phyloP scores from a whole-genome alignment of 805 yeast genomes.

The Candida palmyrensis region DNA sequence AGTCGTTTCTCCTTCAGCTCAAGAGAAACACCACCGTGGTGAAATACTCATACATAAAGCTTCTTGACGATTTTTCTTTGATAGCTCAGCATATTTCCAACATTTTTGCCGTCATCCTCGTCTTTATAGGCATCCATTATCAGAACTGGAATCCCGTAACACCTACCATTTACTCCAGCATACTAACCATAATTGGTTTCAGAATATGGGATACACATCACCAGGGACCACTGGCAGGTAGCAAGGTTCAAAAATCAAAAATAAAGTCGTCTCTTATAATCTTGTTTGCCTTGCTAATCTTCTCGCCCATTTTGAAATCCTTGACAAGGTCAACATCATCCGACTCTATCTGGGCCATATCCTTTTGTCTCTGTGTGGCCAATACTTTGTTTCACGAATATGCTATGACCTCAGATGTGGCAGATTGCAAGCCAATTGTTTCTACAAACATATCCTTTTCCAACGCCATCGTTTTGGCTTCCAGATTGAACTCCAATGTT shows the following conservation, averaged over 20 bases:
- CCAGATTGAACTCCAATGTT: conserved; percentile 70
- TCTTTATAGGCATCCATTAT: conserved; percentile 59
- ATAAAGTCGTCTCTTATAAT: conserved; percentile 67
- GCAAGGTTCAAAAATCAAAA: conserved; percentile 8
- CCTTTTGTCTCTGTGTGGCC: conserved; percentile 69
- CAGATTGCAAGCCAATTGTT: conserved; percentile 45
- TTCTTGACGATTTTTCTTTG: conserved; percentile 68
- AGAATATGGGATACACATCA: conserved; percentile 25
- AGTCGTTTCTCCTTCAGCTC: conserved; percentile 73
- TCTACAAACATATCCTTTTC: conserved; percentile 81
- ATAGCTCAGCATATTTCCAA: conserved; percentile 62
- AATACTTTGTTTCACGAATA: conserved; percentile 69
- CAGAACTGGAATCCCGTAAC: conserved; percentile 44
- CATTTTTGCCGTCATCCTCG: conserved; percentile 57
- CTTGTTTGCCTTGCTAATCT: conserved; percentile 62
- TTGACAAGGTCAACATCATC: conserved; percentile 84
- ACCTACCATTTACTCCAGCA: conserved; percentile 28
- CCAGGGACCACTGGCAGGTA: conserved; percentile 18
- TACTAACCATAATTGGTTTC: conserved; percentile 29
- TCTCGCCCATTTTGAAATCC: conserved; percentile 88
- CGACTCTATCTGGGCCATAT: conserved; percentile 92
- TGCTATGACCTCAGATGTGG: conserved; percentile 29
- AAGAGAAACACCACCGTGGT: conserved; percentile 72
- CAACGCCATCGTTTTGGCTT: conserved; percentile 84
- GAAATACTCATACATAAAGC: conserved; percentile 54